Evolutionary conservation across 78 protist genomes (phyloP), one percentile per base, ranked within the genome.

Genomic region (Abeoforma whisleri): DNA sequence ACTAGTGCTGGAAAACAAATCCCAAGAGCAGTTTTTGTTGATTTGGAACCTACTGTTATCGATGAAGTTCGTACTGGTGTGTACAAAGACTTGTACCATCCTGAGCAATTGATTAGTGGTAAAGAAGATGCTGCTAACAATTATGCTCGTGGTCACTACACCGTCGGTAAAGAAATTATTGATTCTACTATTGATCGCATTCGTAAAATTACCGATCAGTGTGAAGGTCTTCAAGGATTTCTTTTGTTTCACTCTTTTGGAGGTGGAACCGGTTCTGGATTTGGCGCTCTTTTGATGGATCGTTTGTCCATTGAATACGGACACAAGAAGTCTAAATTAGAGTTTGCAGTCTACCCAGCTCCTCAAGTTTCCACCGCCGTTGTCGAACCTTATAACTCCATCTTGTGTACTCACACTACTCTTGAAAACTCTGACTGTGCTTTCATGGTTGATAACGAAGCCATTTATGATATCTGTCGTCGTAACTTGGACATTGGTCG

Each of bases 221-320:
- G 99, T 93, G 92, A 95, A 0, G 98, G 99, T 25, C 97, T 97
- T 36, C 99, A 95, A 91, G 99, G 99, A 62, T 94, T 97, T 90
- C 84, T 94, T n/a, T 39, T 97, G 71, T 93, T 90, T 92, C 96
- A 95, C 93, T 57, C 97, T 19, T 93, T 97, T 80, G 99, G 98
- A 69, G 98, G 98, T 8, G 99, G 99, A 36, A 96, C 99, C 28
- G 99, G 99, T 57, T 96, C 99, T 22, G 99, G 99, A n/a, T 93
- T 98, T 39, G 95, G 91, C 40, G 68, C 98, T n/a, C 92, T 95
- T 68, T 93, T 98, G 30, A 84, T 96, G 81, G 97, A 97, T 91
- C 92, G 96, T 37, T 92, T 98, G 74, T 92, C 98, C 23, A 91
- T 92, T 31, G 99, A 98, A 86, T 98, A 97, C 91, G 99, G 99